Conservation (phyloP, 805 yeast genomes). For the Cyberlindnera euphorbiae region DNA sequence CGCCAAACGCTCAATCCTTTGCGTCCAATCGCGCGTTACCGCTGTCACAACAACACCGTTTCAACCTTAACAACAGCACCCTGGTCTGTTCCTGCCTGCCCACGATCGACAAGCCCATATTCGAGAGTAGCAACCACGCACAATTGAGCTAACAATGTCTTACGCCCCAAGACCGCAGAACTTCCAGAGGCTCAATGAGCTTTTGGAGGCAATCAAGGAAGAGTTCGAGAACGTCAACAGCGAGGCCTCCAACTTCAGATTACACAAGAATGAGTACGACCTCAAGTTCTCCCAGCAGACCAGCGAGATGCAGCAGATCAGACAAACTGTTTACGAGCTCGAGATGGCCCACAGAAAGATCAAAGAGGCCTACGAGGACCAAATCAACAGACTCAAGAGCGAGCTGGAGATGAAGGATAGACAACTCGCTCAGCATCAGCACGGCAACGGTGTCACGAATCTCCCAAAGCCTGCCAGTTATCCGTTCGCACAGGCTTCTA, state of each 20-base stretch:
- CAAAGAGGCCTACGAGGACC: conserved; percentile 95
- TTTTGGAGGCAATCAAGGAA: conserved; percentile 85
- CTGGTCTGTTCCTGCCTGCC: no score
- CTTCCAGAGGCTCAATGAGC: conserved; percentile 54
- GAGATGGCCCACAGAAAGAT: conserved; percentile 92
- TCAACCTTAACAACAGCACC: no score
- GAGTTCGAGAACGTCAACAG: conserved; percentile 82
- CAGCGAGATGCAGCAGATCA: conserved; percentile 87
- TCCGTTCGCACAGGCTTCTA: conserved; percentile 17
- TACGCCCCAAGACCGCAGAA: conserved; percentile 28
- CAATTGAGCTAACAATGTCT: conserved; percentile 17
- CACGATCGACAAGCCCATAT: no score
- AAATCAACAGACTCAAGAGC: conserved; percentile 76
- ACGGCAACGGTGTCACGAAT: conserved; percentile 27
- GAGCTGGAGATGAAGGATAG: conserved; percentile 82
- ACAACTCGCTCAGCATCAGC: conserved; percentile 40
- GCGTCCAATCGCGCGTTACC: no score
- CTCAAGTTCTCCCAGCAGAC: conserved; percentile 86
- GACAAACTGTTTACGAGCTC: conserved; percentile 90
- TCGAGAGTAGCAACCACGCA: no score
- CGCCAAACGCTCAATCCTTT: no score
- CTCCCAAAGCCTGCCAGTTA: conserved; percentile 22
- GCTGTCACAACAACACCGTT: no score
- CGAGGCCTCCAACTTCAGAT: conserved; percentile 80
- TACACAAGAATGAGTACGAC: conserved; percentile 92